phyloP scores from a whole-genome alignment of 257 asterid genomes.

The Rubia yunnanensis region DNA sequence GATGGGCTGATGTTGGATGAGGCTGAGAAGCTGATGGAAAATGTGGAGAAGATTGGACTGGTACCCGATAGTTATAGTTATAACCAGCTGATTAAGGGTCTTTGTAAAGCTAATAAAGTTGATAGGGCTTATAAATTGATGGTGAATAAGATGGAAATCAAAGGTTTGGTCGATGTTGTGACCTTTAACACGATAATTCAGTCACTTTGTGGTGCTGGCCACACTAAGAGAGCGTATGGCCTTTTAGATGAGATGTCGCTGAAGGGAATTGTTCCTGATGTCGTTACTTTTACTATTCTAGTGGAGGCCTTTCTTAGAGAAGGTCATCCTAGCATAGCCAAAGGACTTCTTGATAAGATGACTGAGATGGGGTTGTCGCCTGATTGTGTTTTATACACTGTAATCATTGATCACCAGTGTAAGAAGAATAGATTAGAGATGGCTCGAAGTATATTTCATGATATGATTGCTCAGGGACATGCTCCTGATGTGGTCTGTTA shows the following conservation, averaged over 20 bases:
- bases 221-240: conserved; percentile 44
- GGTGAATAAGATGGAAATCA: conserved; percentile 56
- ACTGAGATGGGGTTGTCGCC: conserved; percentile 42
- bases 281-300: conserved; percentile 69
- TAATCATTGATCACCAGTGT: conserved; percentile 62
- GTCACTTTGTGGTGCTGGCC: conserved; percentile 55
- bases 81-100: conserved; percentile 74
- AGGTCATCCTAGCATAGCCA: conserved; percentile 49
- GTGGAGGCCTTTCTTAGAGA: conserved; percentile 62
- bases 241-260: conserved; percentile 64
- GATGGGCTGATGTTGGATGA: conserved; percentile 57
- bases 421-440: conserved; percentile 45
- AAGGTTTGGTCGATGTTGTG: conserved; percentile 70
- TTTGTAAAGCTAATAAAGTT: conserved; percentile 69
- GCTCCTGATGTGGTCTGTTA: conserved; percentile 66
- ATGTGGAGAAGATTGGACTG: conserved; percentile 58
- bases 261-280: conserved; percentile 68
- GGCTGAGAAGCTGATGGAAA: conserved; percentile 63
- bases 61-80: conserved; percentile 76
- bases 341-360: conserved; percentile 71
- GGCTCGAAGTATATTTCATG: conserved; percentile 54
- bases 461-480: conserved; percentile 61
- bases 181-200: conserved; percentile 75
- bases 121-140: conserved; percentile 62
- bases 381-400: conserved; percentile 56